Conservation (phyloP, 495 filamentous ascomycete genomes). For the Xylaria intraflava region DNA sequence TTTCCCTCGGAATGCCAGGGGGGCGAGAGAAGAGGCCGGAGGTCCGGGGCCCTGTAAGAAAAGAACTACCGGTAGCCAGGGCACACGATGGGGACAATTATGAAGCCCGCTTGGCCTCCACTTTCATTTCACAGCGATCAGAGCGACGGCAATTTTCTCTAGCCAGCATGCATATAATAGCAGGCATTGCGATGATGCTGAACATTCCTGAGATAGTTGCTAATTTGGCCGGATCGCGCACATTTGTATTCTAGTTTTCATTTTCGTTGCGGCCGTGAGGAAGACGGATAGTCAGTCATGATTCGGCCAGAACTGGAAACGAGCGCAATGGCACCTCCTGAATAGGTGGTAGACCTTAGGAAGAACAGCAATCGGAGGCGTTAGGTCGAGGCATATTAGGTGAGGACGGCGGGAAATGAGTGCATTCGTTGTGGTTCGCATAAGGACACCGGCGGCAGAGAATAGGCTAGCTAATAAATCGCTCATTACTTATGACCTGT, state of each 20-base stretch:
- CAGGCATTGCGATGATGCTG: constrained; percentile 1
- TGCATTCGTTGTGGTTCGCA: background rate
- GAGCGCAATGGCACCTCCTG: constrained; percentile 3
- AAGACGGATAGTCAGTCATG: constrained; percentile 2
- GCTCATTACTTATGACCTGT: too few relatives aligned
- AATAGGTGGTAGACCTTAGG: constrained; percentile 1
- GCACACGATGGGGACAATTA: background rate
- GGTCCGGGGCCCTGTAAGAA: background rate
- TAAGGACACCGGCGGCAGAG: background rate
- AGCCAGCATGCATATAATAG: constrained; percentile 10
- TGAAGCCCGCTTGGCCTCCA: background rate
- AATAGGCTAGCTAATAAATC: constrained; percentile 3
- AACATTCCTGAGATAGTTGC: constrained; percentile 5
- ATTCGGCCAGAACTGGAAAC: constrained; percentile 3
- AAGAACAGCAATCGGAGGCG: background rate
- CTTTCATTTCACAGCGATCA: constrained; percentile 12
- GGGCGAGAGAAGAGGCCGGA: background rate
- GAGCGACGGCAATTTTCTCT: constrained; percentile 9
- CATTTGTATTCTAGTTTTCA: background rate
- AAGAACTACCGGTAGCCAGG: background rate
- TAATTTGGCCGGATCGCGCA: background rate
- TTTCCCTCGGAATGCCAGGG: background rate
- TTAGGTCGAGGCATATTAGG: background rate
- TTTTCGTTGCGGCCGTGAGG: background rate
- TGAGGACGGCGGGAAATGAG: background rate